These are phyloP conservation scores for Penicillium coffeae DNA, from an alignment of 495 filamentous ascomycete species.

Conservation along the genomic window DNA sequence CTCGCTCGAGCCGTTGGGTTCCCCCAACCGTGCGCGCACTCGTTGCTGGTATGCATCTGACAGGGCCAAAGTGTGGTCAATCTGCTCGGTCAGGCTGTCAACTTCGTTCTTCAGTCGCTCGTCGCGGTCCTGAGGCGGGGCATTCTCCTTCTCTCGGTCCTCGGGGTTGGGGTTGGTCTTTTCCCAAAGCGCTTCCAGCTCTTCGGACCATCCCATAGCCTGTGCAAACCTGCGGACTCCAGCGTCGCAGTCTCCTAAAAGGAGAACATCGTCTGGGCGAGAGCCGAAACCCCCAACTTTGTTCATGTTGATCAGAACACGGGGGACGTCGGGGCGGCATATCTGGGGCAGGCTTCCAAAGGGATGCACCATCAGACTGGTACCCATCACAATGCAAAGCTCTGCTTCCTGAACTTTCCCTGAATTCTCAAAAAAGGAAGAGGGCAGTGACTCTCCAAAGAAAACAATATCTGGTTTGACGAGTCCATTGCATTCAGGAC, in stretches of 20 bases:
- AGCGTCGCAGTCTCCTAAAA: slow-evolving; percentile 73
- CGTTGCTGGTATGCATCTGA: slow-evolving; percentile 43
- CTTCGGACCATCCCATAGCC: slow-evolving; percentile 80
- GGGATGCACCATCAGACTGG: slow-evolving; percentile 82
- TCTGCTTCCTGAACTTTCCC: slow-evolving; percentile 71
- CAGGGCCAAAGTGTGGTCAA: slow-evolving; percentile 48
- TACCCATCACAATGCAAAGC: slow-evolving; percentile 85
- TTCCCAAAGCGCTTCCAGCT: slow-evolving; percentile 70
- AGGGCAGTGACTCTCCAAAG: slow-evolving; percentile 84
- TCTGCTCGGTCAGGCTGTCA: slow-evolving; percentile 48
- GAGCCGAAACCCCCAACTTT: slow-evolving; percentile 76
- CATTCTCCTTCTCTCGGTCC: slow-evolving; percentile 29
- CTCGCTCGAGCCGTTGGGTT: slow-evolving; percentile 7
- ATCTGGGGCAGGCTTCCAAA: slow-evolving; percentile 76
- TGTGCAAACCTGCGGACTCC: slow-evolving; percentile 80
- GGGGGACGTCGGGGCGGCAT: slow-evolving; percentile 57
- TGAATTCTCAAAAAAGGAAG: slow-evolving; percentile 58
- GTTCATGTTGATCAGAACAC: slow-evolving; percentile 85
- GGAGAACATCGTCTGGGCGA: slow-evolving; percentile 69
- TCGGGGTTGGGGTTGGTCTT: slow-evolving; percentile 45
- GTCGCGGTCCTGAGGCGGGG: slow-evolving; percentile 42
- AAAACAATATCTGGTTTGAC: slow-evolving; percentile 99
- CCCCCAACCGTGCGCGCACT: slow-evolving; percentile 35
- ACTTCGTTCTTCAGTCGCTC: slow-evolving; percentile 54
- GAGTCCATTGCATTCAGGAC: slow-evolving; percentile 67